These are phyloP conservation scores for Purpureocillium lavendulum DNA, from an alignment of 2,329 filamentous ascomycete genomes.

Conservation along the genomic window DNA sequence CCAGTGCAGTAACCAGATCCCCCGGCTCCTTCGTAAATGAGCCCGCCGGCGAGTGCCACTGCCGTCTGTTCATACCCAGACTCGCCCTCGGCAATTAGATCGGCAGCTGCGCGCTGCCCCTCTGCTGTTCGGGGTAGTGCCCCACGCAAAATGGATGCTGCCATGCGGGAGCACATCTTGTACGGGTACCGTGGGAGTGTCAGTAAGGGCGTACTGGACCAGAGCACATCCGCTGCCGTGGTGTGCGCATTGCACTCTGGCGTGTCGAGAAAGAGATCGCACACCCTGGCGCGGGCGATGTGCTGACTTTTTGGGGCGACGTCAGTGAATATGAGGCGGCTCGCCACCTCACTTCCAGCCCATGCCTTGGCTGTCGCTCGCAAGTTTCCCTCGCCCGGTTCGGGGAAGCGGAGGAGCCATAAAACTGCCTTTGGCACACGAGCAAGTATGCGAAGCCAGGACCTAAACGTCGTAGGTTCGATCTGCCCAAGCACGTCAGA, in stretches of 20 bases:
- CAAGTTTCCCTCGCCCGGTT: slow-evolving; percentile 82
- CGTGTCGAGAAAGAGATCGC: slow-evolving; percentile 93
- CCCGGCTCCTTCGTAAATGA: slow-evolving; percentile 46
- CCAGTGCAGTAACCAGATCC: slow-evolving; percentile 40
- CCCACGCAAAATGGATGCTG: slow-evolving; percentile 84
- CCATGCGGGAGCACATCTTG: slow-evolving; percentile 99
- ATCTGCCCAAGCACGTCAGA: slow-evolving; percentile 48
- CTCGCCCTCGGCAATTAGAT: slow-evolving; percentile 72
- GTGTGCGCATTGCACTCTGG: slow-evolving; percentile 98
- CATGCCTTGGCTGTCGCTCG: slow-evolving; percentile 71
- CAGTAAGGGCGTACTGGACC: slow-evolving; percentile 89
- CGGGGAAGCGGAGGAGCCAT: slow-evolving; percentile 95
- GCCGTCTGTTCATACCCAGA: slow-evolving; percentile 78
- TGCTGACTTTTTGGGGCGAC: slow-evolving; percentile 93
- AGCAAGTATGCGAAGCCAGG: slow-evolving; percentile 86
- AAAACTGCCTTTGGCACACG: slow-evolving; percentile 80
- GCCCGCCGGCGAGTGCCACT: slow-evolving; percentile 53
- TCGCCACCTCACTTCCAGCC: slow-evolving; percentile 79
- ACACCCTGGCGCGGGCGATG: slow-evolving; percentile 83
- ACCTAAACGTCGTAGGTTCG: slow-evolving; percentile 91
- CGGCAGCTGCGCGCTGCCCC: slow-evolving; percentile 59
- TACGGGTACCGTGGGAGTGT: slow-evolving; percentile 88
- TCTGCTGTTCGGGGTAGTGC: slow-evolving; percentile 66
- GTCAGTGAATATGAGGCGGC: slow-evolving; percentile 87
- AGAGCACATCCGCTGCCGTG: slow-evolving; percentile 90